Conservation (phyloP, 345 rosid species). For the Pugionium dolabratum region DNA sequence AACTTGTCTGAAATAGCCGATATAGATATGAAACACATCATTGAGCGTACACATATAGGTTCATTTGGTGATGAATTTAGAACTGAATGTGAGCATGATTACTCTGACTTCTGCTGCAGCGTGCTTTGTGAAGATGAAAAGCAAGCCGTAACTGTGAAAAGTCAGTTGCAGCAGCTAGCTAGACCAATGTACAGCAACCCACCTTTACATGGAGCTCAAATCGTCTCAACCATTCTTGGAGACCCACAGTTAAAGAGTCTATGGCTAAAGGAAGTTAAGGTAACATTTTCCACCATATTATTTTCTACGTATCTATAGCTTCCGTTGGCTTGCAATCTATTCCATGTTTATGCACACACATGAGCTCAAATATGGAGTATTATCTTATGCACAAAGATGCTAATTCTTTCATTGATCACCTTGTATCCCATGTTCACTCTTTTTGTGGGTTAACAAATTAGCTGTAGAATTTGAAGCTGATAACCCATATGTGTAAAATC, state of each 20-base stretch:
- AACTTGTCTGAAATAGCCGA: not conserved
- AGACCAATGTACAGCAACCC: conserved; percentile 99
- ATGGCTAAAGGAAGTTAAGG: conserved; percentile 96
- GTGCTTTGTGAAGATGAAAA: conserved; percentile 82
- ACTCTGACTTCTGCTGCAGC: conserved; percentile 44
- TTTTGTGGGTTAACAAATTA: no score
- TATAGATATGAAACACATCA: not conserved
- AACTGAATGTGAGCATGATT: conserved; percentile 9
- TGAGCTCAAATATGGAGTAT: no score
- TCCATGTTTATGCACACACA: no score
- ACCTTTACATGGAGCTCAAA: conserved; percentile 83
- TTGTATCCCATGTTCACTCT: no score
- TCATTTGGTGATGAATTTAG: conserved; percentile 5
- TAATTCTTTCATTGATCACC: no score
- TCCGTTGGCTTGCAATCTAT: no score
- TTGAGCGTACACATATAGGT: not conserved
- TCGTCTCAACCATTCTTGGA: conserved; percentile 79
- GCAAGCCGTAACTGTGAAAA: conserved; percentile 80
- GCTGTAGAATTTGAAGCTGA: no score
- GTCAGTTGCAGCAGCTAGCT: conserved; percentile 96
- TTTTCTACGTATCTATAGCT: no score
- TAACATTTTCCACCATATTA: conserved; percentile 39
- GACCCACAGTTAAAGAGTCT: conserved; percentile 73
- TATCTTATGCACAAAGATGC: no score
- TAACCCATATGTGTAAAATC: no score